Evolutionary conservation across 352 stramenopile genomes (phyloP).

Genomic region (Globisporangium radiosum): DNA sequence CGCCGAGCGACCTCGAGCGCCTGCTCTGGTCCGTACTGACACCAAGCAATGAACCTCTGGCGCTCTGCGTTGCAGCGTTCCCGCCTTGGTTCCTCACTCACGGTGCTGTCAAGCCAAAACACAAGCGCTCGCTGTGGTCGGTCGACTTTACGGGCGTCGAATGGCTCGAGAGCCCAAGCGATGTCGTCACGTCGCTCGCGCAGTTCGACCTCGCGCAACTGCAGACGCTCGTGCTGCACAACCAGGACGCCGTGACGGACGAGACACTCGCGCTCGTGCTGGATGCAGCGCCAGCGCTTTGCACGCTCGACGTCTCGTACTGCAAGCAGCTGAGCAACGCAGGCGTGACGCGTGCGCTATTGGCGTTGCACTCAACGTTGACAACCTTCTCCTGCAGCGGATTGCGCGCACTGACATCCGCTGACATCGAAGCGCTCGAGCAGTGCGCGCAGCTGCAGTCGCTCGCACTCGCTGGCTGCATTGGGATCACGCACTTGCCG

Average conservation of each 20-base stretch:
- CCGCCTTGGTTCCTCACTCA: conserved; percentile 6
- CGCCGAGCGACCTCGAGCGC: conserved; percentile 1
- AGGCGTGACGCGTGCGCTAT: neutral
- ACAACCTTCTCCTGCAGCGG: conserved; percentile 9
- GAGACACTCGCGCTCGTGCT: conserved; percentile 4
- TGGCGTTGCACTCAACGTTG: conserved; percentile 2
- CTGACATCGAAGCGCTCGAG: conserved; percentile 4
- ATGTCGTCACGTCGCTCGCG: neutral
- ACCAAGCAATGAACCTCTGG: neutral
- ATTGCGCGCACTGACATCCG: conserved; percentile 6
- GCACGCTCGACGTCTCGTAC: conserved; percentile 8
- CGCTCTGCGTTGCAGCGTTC: conserved; percentile 3
- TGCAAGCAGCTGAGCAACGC: conserved; percentile 5
- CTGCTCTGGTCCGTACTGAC: conserved; percentile 3
- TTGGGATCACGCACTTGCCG: conserved; percentile 9
- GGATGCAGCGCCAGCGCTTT: neutral
- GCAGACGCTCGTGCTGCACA: conserved; percentile 4
- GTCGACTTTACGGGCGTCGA: conserved; percentile 10
- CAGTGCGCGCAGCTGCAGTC: conserved; percentile 8
- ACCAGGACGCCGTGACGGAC: conserved; percentile 6
- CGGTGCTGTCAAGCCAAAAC: neutral
- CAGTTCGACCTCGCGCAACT: conserved; percentile 1
- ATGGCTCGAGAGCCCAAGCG: conserved; percentile 2
- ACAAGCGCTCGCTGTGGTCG: neutral
- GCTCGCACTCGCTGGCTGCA: conserved; percentile 15